Percentiles rank a stretch among this genome's conserved stretches.
Evolutionary conservation across 176 grass and related monocot species (phyloP).

Genomic region (Saccharum spontaneum): DNA sequence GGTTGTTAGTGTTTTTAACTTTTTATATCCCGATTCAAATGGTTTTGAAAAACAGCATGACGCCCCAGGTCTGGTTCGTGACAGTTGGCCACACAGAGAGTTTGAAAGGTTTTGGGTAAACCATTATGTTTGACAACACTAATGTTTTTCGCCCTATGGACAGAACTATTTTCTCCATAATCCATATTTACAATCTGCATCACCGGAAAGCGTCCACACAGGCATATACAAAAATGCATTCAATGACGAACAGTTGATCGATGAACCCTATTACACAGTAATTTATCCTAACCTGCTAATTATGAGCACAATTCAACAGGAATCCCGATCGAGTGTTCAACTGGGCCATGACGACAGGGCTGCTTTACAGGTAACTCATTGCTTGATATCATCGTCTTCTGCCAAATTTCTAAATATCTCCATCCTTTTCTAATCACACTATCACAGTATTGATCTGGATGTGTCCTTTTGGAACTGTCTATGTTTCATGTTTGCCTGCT

Average conservation of each 20-base stretch:
- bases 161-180: not conserved
- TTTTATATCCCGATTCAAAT: not conserved
- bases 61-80: too few relatives aligned
- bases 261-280: not conserved
- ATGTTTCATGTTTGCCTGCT: not conserved
- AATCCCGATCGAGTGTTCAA: slow-evolving; percentile 56
- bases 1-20: not conserved
- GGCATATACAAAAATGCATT: not conserved
- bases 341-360: slow-evolving; percentile 59
- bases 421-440: not conserved
- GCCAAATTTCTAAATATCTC: slow-evolving; percentile 9
- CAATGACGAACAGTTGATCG: not conserved
- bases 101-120: not conserved
- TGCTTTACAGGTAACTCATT: slow-evolving; percentile 61
- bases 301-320: slow-evolving; percentile 36
- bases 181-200: slow-evolving; percentile 4
- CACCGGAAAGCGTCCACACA: not conserved
- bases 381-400: slow-evolving; percentile 5
- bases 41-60: not conserved
- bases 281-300: slow-evolving; percentile 20
- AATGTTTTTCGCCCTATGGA: not conserved
- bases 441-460: not conserved
- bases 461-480: not conserved
- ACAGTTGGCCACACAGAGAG: not conserved
- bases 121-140: not conserved